Percentiles rank a stretch among this genome's conserved stretches.
phyloP scores from a whole-genome alignment of 2,329 filamentous ascomycete genomes.

The Amauroascus niger region DNA sequence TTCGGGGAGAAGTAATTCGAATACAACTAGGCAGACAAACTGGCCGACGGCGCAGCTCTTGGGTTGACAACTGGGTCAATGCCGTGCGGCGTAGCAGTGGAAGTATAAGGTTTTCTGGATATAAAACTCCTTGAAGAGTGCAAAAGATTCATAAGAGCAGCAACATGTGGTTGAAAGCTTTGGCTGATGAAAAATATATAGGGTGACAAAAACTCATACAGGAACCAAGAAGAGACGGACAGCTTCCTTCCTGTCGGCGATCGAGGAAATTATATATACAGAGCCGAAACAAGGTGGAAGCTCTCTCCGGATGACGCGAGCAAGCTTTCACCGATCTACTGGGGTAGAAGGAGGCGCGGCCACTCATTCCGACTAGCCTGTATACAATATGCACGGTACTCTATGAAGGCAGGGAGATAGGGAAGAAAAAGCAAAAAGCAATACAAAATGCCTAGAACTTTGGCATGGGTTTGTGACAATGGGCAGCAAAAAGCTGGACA shows the following conservation, averaged over 20 bases:
- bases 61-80: not conserved
- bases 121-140: not conserved
- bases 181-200: too few relatives aligned
- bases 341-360: constrained; percentile 8
- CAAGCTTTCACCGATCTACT: constrained; percentile 7
- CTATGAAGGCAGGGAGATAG: not conserved
- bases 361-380: not conserved
- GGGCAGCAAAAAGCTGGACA: too few relatives aligned
- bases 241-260: not conserved
- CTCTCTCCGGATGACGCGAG: not conserved
- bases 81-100: constrained; percentile 2
- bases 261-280: not conserved
- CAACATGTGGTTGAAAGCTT: not conserved
- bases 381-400: not conserved
- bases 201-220: not conserved
- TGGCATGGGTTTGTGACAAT: not conserved
- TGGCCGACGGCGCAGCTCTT: constrained; percentile 1
- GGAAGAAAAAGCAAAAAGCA: constrained; percentile 2
- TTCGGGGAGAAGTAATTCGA: not conserved
- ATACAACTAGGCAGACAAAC: not conserved
- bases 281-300: not conserved
- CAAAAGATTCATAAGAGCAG: not conserved
- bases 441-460: not conserved
- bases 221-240: not conserved
- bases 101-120: too few relatives aligned